Evolutionary conservation across 768 basidiomycete species (phyloP).

Genomic region (Auricularia auricula-judae): DNA sequence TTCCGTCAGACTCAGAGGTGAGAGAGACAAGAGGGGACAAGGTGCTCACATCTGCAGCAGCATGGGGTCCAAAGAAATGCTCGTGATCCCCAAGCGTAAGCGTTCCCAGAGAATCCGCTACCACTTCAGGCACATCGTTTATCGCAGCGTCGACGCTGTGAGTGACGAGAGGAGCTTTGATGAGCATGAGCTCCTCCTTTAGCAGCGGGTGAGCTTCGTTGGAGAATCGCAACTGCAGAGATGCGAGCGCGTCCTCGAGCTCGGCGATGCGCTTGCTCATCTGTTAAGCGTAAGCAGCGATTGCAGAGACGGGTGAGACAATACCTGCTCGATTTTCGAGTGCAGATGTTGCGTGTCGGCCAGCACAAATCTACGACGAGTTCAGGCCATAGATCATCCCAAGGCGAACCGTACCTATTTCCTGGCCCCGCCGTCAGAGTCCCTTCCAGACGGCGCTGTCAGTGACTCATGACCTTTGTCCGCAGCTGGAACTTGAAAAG

Average conservation of each 20-base stretch:
- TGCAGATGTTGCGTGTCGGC: not conserved
- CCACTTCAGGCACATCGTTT: not conserved
- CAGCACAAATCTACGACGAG: not conserved
- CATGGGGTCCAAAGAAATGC: not conserved
- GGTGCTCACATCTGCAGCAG: not conserved
- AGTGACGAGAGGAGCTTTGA: conserved; percentile 45
- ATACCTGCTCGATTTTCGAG: not conserved
- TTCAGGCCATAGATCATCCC: not conserved
- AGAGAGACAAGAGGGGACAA: not conserved
- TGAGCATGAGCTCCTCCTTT: conserved; percentile 56
- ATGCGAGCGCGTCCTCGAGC: conserved; percentile 59
- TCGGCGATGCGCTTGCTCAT: conserved; percentile 21
- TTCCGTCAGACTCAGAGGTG: too few relatives aligned
- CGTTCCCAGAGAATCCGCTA: not conserved
- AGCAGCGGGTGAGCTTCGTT: conserved; percentile 56
- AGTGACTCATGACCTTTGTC: not conserved
- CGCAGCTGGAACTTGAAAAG: too few relatives aligned
- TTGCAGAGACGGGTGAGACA: not conserved
- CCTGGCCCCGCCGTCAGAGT: not conserved
- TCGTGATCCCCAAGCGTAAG: not conserved
- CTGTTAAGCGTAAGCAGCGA: not conserved
- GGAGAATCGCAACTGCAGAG: conserved; percentile 31
- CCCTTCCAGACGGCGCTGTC: not conserved
- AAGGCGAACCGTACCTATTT: not conserved
- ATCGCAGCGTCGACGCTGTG: not conserved